A percentile compares a stretch with the other conserved stretches of the same genome.
Evolutionary conservation across 352 stramenopile genomes (phyloP).

Genomic region (Pythium chondricola): DNA sequence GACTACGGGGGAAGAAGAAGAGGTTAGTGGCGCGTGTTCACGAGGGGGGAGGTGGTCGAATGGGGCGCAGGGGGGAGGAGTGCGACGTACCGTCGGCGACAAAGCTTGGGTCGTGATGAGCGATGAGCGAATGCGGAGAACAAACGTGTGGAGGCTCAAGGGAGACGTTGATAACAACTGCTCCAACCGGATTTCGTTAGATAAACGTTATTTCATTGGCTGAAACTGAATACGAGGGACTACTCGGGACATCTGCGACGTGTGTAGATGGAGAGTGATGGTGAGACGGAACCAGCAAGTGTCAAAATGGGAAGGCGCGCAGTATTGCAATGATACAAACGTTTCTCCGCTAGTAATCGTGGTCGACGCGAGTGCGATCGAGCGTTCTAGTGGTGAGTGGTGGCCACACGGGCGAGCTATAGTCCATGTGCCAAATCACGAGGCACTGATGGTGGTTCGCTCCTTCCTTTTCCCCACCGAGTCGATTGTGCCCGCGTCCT

Average conservation of each 20-base stretch:
- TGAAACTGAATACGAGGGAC: neutral
- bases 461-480: too few relatives aligned
- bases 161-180: slow-evolving; percentile 13
- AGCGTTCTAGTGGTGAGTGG: too few relatives aligned
- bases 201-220: slow-evolving; percentile 12
- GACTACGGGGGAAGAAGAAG: neutral
- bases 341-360: too few relatives aligned
- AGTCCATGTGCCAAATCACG: too few relatives aligned
- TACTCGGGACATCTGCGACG: slow-evolving; percentile 13
- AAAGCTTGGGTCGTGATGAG: too few relatives aligned
- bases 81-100: too few relatives aligned
- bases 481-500: too few relatives aligned
- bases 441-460: too few relatives aligned
- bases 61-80: neutral
- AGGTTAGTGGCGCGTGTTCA: neutral
- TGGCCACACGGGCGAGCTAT: too few relatives aligned
- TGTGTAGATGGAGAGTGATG: slow-evolving; percentile 13
- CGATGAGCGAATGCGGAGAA: slow-evolving; percentile 1
- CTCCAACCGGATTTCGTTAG: neutral
- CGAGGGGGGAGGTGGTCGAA: neutral
- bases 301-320: neutral
- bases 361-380: too few relatives aligned
- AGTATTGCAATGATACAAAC: too few relatives aligned
- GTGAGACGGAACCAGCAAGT: neutral
- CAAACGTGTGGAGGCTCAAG: slow-evolving; percentile 25